Base-by-base conservation (phyloP, 495 filamentous ascomycete genomes). In the Sordaria brevicollis region DNA sequence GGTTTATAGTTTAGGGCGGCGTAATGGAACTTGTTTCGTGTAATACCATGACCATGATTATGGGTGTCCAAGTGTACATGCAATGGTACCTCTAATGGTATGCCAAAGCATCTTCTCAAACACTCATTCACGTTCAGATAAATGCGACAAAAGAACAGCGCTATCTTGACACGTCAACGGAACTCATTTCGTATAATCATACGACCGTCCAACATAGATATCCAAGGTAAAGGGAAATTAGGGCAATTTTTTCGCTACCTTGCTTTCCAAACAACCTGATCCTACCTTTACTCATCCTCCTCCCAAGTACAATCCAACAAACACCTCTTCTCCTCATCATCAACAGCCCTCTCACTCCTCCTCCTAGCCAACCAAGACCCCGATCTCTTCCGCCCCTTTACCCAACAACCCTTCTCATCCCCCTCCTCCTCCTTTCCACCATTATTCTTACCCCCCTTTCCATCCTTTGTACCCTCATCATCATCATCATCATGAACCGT, bases 401-500 rank as follows among this genome's bases (percentile, higher is more conserved):
- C 43, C 38, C 21, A 34, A 6, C 21, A 34, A 6, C 17, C 69
- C 9, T n/a, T 35, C 17, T 17, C 3, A 29, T 33, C 21, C 35
- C 25, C 67, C 69, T 68, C 69, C 33, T 66, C 70, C 37, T 31
- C 33, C 35, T 41, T 39, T 38, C 25, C 31, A 65, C 25, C 39
- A 8, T 68, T 72, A 17, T 36, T 35, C 17, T 17, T 1, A 29
- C 19, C 21, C 35, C 25, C 67, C 69, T 68, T 68, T 29, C 67
- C 70, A 35, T 31, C 33, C 35, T 41, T 39, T 38, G 19, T 25
- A 65, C 25, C 69, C 19, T 49, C 29, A 15, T 35, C 75, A 0
- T 71, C 69, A 19, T 75, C 74, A 29, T 75, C 78, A 25, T 79
- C 79, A 67, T 80, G 73, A 7, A 71, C 15, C 13, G 93, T 95